A percentile compares a stretch with the other conserved stretches of the same genome.
Evolutionary conservation across 2,329 filamentous ascomycete species (phyloP).

Genomic region (Diaporthe nobilis): DNA sequence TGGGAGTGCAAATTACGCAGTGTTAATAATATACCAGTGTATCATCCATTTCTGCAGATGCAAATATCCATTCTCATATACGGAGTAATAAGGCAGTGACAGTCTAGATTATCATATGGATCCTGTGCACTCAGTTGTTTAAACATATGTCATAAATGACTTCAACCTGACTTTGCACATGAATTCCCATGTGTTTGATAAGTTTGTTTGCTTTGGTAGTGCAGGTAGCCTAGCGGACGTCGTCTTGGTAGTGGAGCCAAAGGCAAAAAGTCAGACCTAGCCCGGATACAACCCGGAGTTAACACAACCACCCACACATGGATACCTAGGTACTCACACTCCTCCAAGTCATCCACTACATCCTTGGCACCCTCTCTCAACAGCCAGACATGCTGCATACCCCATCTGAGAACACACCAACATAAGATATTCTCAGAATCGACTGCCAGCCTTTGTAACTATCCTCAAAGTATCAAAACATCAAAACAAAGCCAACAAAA

Average conservation of each 20-base stretch:
- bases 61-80: no score
- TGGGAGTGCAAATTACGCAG: no score
- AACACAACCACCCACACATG: not conserved
- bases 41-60: no score
- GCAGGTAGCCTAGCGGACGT: no score
- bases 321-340: not conserved
- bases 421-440: not conserved
- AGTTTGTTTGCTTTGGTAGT: not conserved
- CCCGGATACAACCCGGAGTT: constrained; percentile 4
- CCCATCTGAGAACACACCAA: not conserved
- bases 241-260: no score
- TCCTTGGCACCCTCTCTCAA: not conserved
- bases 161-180: not conserved
- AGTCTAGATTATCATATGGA: no score
- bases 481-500: not conserved
- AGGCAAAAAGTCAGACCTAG: not conserved
- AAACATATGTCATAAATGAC: not conserved
- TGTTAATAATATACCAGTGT: no score
- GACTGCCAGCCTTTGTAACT: no score
- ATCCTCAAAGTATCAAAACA: not conserved
- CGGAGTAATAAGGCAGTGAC: no score
- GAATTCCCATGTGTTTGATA: not conserved
- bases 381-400: not conserved
- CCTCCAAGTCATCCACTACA: not conserved
- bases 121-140: no score